phyloP scores from a whole-genome alignment of 108 stramenopile species.

The Cyclotella atomus region DNA sequence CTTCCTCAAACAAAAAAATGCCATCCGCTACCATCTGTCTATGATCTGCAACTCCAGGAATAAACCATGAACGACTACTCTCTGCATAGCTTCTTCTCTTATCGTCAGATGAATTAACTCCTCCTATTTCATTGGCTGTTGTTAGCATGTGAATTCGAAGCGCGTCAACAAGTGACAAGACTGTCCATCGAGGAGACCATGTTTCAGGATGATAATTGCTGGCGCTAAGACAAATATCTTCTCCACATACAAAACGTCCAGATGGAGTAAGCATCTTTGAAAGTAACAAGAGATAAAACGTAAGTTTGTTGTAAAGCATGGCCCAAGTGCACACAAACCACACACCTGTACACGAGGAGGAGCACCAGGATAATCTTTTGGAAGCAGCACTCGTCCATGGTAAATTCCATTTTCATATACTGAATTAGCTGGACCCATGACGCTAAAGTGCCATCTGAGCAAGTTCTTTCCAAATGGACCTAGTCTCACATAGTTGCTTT shows the following conservation, averaged over 20 bases:
- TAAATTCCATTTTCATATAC: constrained; percentile 82
- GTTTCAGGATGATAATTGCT: constrained; percentile 88
- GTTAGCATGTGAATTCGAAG: constrained; percentile 87
- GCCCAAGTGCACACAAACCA: neutral
- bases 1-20: constrained; percentile 20
- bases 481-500: constrained; percentile 54
- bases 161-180: constrained; percentile 69
- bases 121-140: constrained; percentile 82
- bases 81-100: constrained; percentile 51
- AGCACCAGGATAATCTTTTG: constrained; percentile 82
- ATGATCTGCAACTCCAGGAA: constrained; percentile 51
- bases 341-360: constrained; percentile 81
- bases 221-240: constrained; percentile 88
- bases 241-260: constrained; percentile 74
- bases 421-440: constrained; percentile 69
- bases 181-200: constrained; percentile 89
- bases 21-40: constrained; percentile 45
- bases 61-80: constrained; percentile 60
- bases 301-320: no score
- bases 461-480: constrained; percentile 81
- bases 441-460: constrained; percentile 89
- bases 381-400: constrained; percentile 84
- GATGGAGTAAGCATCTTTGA: constrained; percentile 73
- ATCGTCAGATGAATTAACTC: constrained; percentile 51
- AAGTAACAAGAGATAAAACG: neutral